Conservation (phyloP, 768 basidiomycete genomes). For the Tricholoma furcatifolium region DNA sequence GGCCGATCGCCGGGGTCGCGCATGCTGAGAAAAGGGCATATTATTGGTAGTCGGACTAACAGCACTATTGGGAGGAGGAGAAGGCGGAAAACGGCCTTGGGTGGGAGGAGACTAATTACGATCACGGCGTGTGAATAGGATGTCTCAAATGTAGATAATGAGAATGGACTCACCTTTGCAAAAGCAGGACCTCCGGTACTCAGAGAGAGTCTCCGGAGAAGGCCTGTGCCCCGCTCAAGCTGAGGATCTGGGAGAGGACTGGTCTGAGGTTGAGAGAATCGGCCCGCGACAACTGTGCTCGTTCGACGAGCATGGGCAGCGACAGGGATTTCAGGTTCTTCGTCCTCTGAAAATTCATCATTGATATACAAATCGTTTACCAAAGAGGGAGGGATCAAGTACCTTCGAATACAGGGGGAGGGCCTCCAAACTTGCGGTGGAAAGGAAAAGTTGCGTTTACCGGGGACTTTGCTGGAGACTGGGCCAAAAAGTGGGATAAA, state of each 20-base stretch:
- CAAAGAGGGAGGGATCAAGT: conserved; percentile 7
- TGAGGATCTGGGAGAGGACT: conserved; percentile 44
- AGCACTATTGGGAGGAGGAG: conserved; percentile 53
- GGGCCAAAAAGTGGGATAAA: conserved; percentile 63
- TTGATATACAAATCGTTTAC: not conserved
- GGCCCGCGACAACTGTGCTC: conserved; percentile 53
- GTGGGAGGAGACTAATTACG: conserved; percentile 24
- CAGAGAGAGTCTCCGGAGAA: conserved; percentile 75
- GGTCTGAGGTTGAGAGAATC: conserved; percentile 47
- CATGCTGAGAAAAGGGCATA: conserved; percentile 28
- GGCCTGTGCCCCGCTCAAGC: conserved; percentile 65
- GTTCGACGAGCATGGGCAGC: conserved; percentile 57
- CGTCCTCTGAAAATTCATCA: conserved; percentile 35
- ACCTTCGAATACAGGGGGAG: conserved; percentile 67
- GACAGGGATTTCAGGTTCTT: conserved; percentile 38
- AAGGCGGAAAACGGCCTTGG: conserved; percentile 33
- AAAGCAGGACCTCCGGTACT: conserved; percentile 45
- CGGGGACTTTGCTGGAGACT: conserved; percentile 55
- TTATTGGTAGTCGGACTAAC: conserved; percentile 35
- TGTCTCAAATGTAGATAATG: not conserved
- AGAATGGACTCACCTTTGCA: conserved; percentile 46
- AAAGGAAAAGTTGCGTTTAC: conserved; percentile 57
- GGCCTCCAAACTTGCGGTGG: conserved; percentile 48
- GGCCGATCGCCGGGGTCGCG: conserved; percentile 55
- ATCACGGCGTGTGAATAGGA: conserved; percentile 13